phyloP scores from a whole-genome alignment of 2,329 filamentous ascomycete genomes.

The Monosporascus sp. region DNA sequence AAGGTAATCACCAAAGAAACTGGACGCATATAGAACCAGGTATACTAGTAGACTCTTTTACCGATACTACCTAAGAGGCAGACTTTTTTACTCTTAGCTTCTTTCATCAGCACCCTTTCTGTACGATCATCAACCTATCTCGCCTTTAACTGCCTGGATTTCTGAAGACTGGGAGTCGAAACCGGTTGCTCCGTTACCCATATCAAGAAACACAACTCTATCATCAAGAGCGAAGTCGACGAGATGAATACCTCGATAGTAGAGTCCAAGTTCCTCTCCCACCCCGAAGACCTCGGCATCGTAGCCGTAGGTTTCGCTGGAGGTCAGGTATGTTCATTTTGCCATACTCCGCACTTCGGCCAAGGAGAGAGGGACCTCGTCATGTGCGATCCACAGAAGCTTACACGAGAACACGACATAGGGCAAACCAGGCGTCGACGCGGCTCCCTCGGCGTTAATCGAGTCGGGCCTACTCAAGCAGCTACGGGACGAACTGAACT shows the following conservation, averaged over 20 bases:
- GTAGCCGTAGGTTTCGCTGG: conserved; percentile 96
- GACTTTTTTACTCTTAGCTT: no score
- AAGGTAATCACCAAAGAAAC: no score
- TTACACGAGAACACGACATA: not conserved
- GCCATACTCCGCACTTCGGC: not conserved
- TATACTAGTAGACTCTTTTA: no score
- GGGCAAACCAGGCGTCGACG: conserved; percentile 90
- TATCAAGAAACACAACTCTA: not conserved
- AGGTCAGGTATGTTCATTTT: conserved; percentile 67
- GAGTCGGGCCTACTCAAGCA: conserved; percentile 80
- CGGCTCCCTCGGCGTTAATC: conserved; percentile 83
- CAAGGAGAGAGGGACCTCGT: not conserved
- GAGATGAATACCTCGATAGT: conserved; percentile 50
- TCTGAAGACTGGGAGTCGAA: no score
- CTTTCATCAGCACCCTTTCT: no score
- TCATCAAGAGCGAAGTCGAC: not conserved
- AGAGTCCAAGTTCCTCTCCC: conserved; percentile 70
- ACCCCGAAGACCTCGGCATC: conserved; percentile 77
- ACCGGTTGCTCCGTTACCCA: not conserved
- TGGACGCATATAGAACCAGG: no score
- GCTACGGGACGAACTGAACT: conserved; percentile 79
- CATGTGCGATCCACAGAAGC: not conserved
- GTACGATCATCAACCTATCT: no score
- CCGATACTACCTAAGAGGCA: no score
- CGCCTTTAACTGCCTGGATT: no score